Base-by-base conservation (phyloP, 192 early-diverging fungal genomes). In the Coemansia sp. region DNA sequence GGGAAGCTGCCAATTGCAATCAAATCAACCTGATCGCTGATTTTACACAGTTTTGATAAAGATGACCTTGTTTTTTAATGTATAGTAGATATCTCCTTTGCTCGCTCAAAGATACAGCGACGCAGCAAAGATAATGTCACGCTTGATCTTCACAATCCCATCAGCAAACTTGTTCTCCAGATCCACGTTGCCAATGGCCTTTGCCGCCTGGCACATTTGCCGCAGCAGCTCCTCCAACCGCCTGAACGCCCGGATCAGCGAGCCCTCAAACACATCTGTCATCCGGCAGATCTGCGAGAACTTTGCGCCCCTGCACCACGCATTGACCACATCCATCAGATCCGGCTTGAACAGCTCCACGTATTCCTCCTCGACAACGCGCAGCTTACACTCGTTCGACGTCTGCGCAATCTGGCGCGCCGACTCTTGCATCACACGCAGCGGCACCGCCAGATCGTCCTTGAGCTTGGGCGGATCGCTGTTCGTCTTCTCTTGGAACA, bases 61-160 rank as follows among this genome's bases (percentile, higher is more conserved):
- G n/a, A n/a, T n/a, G n/a, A n/a, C n/a, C n/a, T n/a, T n/a, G n/a
- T n/a, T n/a, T n/a, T n/a, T n/a, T n/a, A n/a, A n/a, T n/a, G n/a
- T n/a, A n/a, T n/a, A n/a, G n/a, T n/a, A n/a, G n/a, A n/a, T n/a
- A n/a, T n/a, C n/a, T n/a, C n/a, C n/a, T 30, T 30, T 3, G 30
- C 30, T 30, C 30, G 30, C 30, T 87, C 90, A 96, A 35, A 95
- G 80, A 64, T 97, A 99, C 68, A 99, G 87, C 49, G 93, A 95
- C 18, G 89, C 90, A 18, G 97, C 95, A 86, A 98, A 99, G 35
- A 99, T 92, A 84, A 99, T 98, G 66, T 98, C 96, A 68, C 96
- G 87, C 83, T 95, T 94, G 78, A 99, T 94, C 82, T 91, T 92
- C 66, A 86, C 87, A 67, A 94, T 94, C 62, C 91, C 94, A 55